Evolutionary conservation across 2,329 filamentous ascomycete genomes (phyloP), one percentile per base, ranked within the genome.

Genomic region (Colletotrichum sp.): DNA sequence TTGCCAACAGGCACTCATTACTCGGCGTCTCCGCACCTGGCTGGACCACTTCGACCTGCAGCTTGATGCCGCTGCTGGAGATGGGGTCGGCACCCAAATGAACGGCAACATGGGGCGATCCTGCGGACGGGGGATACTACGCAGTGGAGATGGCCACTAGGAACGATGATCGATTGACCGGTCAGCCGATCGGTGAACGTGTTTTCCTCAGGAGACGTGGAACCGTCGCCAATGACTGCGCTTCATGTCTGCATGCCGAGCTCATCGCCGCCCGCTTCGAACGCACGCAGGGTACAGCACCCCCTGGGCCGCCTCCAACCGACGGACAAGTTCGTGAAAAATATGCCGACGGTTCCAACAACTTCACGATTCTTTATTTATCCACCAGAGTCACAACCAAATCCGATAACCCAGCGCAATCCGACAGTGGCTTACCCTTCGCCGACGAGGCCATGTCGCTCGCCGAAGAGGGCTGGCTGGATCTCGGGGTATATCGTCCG

Each of bases 61-160:
- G n/a, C 3, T 39, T 34, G 26, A 13, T 59, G 30, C 24, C 18
- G 34, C 12, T 15, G 62, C 72, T 28, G 52, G 15, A 44, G 16
- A 71, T 52, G 68, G 72, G 72, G 32, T 30, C 15, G 32, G 18
- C 49, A 66, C 60, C 68, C 72, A 62, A 66, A 28, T 5, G 68
- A 49, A 57, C n/a, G 62, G 62, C 68, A 72, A 26, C 68, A 63
- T 75, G 72, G 72, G 72, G 62, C 72, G 44, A 60, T 26, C 44
- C 60, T 60, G 18, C 21, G 26, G 68, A 59, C 36, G 30, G 24
- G 26, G 21, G 12, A 52, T 13, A 30, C 30, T 52, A 21, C 30
- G 72, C 60, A 66, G 67, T 44, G n/a, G 26, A n/a, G 26, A 62
- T 44, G 52, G 67, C 67, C 59, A 32, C 32, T 15, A 55, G 21